These are phyloP conservation scores for Gnetum montanum DNA, from an alignment of 75 land plant species.

Conservation along the genomic window DNA sequence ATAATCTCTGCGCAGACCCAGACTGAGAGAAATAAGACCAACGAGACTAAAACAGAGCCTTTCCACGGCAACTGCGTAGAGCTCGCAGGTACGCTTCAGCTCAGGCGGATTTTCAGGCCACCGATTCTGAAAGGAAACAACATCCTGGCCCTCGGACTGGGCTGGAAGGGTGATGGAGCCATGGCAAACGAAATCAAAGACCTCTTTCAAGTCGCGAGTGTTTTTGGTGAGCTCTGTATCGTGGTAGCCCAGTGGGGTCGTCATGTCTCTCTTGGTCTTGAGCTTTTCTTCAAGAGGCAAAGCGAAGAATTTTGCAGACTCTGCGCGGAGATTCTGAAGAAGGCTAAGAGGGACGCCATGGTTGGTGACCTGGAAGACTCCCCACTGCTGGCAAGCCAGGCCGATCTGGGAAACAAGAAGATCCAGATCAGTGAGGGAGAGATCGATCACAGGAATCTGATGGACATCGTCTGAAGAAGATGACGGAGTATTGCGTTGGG, in stretches of 20 bases:
- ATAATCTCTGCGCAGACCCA: conserved; percentile 31
- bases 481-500: too few relatives aligned
- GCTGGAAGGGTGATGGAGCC: conserved; percentile 21
- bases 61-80: conserved; percentile 36
- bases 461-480: not conserved
- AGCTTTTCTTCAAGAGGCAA: conserved; percentile 44
- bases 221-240: conserved; percentile 86
- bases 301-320: conserved; percentile 45
- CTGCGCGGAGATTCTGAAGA: conserved; percentile 27
- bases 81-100: conserved; percentile 52
- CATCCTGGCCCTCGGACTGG: conserved; percentile 7
- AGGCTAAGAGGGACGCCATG: conserved; percentile 55
- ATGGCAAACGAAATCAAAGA: conserved; percentile 42
- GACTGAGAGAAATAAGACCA: conserved; percentile 45
- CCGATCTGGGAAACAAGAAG: conserved; percentile 16
- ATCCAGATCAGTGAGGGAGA: conserved; percentile 6
- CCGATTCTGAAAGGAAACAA: conserved; percentile 21
- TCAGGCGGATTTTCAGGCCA: conserved; percentile 52
- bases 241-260: conserved; percentile 54
- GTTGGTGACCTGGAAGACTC: conserved; percentile 81
- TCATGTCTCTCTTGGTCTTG: conserved; percentile 38
- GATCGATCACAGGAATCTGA: conserved; percentile 56
- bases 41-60: conserved; percentile 49
- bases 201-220: conserved; percentile 89
- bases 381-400: conserved; percentile 64